Percentiles rank a stretch among this genome's conserved stretches.
phyloP scores from a whole-genome alignment of 495 filamentous ascomycete genomes.

The Xylaria venustula region DNA sequence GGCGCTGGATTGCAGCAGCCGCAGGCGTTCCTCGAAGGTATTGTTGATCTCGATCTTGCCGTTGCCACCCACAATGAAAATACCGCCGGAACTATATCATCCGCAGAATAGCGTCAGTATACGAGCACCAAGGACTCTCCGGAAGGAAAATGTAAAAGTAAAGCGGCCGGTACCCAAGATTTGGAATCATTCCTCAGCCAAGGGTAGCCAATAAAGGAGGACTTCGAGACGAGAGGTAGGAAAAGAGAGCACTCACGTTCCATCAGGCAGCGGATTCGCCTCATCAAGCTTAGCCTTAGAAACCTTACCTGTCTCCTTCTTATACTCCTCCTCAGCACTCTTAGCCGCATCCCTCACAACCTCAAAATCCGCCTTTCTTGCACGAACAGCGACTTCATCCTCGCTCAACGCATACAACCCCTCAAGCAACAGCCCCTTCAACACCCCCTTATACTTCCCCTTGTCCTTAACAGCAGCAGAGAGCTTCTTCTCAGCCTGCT shows the following conservation, averaged over 20 bases:
- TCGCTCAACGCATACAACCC: constrained; percentile 86
- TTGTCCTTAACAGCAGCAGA: constrained; percentile 63
- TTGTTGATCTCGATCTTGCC: constrained; percentile 99
- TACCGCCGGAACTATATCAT: constrained; percentile 72
- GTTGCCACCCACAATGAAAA: constrained; percentile 72
- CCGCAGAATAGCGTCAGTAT: not conserved
- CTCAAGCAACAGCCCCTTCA: constrained; percentile 83
- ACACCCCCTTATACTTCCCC: constrained; percentile 66
- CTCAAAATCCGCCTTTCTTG: constrained; percentile 75
- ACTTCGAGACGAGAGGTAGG: not conserved
- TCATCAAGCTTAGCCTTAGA: constrained; percentile 68
- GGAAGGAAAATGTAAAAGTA: not conserved
- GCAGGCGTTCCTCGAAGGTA: constrained; percentile 89
- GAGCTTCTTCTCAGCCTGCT: constrained; percentile 68
- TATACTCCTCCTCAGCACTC: constrained; percentile 75
- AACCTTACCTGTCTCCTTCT: constrained; percentile 66
- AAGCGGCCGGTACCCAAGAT: not conserved
- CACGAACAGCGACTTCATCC: constrained; percentile 66
- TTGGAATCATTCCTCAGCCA: no score
- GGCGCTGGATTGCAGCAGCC: constrained; percentile 76
- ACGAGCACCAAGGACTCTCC: no score
- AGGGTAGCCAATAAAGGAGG: not conserved
- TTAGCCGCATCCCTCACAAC: constrained; percentile 71
- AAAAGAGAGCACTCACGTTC: constrained; percentile 63
- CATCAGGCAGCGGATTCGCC: constrained; percentile 74